Evolutionary conservation across 768 basidiomycete genomes (phyloP).

Genomic region (Amanita jacksonii): DNA sequence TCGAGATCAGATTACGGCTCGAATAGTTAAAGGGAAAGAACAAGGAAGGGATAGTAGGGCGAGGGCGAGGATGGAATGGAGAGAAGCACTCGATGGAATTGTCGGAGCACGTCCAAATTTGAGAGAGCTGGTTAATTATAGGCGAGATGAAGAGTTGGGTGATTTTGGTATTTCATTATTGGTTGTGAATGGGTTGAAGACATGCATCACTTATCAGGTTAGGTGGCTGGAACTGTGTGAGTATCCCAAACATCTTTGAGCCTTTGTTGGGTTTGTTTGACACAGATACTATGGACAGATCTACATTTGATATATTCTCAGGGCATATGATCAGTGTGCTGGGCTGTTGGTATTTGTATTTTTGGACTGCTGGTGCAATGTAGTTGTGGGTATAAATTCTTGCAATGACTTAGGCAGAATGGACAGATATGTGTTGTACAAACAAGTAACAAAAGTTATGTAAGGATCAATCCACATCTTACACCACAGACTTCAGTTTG

Average conservation of each 20-base stretch:
- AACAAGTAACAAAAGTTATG: too few relatives aligned
- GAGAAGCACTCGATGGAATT: constrained; percentile 30
- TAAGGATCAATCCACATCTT: too few relatives aligned
- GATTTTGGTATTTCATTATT: constrained; percentile 22
- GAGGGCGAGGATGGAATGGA: constrained; percentile 13
- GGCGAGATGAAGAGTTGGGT: constrained; percentile 22
- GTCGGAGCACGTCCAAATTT: constrained; percentile 33
- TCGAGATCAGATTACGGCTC: background rate
- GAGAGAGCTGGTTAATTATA: constrained; percentile 31
- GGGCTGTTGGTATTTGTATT: too few relatives aligned
- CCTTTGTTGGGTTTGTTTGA: background rate
- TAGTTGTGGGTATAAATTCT: too few relatives aligned
- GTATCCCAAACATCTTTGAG: background rate
- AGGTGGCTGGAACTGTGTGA: background rate
- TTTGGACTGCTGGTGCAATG: too few relatives aligned
- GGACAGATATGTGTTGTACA: too few relatives aligned
- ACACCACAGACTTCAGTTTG: too few relatives aligned
- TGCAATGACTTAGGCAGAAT: too few relatives aligned
- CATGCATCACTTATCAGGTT: background rate
- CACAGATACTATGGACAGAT: background rate
- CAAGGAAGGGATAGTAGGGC: background rate
- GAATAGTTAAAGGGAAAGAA: too few relatives aligned
- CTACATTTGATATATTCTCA: constrained; percentile 6
- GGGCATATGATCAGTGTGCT: background rate
- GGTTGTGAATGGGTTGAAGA: background rate